phyloP scores from a whole-genome alignment of 2,329 filamentous ascomycete genomes.

The Penicillium glabrum region DNA sequence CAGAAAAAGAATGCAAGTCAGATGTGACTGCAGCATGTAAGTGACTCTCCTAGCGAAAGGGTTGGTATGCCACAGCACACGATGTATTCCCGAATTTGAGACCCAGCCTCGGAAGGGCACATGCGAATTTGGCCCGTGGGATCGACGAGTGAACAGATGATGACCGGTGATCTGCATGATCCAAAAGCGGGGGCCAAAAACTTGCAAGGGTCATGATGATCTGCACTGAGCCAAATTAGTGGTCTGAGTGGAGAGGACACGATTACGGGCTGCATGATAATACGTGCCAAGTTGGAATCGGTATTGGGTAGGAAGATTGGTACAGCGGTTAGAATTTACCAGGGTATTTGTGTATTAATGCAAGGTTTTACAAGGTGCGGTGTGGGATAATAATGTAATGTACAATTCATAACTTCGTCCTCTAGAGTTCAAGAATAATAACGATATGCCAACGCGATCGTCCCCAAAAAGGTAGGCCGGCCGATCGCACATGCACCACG shows the following conservation, averaged over 20 bases:
- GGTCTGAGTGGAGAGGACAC: background rate
- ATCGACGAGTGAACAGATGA: background rate
- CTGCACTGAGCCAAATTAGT: background rate
- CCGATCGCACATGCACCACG: background rate
- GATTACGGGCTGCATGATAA: background rate
- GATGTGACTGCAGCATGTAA: background rate
- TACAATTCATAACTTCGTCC: conserved; percentile 26
- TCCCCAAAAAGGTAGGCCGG: background rate
- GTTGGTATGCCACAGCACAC: background rate
- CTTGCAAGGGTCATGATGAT: background rate
- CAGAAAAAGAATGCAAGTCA: background rate
- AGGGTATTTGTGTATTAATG: background rate
- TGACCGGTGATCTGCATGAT: background rate
- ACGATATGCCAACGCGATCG: conserved; percentile 16
- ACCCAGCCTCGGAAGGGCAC: background rate
- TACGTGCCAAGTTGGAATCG: background rate
- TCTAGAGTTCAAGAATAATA: conserved; percentile 23
- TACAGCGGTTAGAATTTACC: background rate
- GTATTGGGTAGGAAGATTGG: background rate
- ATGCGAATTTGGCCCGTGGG: conserved; percentile 1
- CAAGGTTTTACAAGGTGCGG: background rate
- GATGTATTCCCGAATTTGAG: background rate
- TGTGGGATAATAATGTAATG: conserved; percentile 12
- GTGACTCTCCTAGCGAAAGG: background rate
- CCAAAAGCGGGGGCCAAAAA: background rate